Percentiles rank a stretch among this genome's conserved stretches.
Conservation (phyloP, 78 protist genomes). For the Chrysochromulina parva region DNA sequence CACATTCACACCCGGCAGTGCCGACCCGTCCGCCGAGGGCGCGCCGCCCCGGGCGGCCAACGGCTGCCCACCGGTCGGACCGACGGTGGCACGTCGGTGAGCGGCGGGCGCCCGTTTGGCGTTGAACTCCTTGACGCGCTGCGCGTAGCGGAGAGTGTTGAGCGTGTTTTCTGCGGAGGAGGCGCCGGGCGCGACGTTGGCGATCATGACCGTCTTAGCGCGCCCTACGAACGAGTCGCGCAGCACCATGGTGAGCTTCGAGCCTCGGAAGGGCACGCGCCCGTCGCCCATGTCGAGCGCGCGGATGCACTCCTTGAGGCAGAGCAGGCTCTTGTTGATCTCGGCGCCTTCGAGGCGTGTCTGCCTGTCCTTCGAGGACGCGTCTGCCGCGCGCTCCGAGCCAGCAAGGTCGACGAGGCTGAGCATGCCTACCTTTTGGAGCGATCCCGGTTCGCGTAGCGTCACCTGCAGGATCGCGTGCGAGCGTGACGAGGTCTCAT, state of each 20-base stretch:
- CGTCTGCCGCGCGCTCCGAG: conserved; percentile 76
- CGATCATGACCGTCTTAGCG: not conserved
- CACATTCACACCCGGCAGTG: too few relatives aligned
- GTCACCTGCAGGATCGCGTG: conserved; percentile 67
- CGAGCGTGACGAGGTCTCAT: conserved; percentile 69
- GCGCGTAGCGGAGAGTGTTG: not conserved
- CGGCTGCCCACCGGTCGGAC: not conserved
- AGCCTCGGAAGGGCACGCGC: conserved; percentile 45
- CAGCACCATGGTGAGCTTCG: conserved; percentile 33
- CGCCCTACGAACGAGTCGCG: not conserved
- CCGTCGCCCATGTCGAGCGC: conserved; percentile 20
- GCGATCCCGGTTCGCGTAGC: not conserved
- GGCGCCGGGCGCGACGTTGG: not conserved
- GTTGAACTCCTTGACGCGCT: not conserved
- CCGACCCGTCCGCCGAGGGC: not conserved
- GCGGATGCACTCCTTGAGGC: conserved; percentile 68
- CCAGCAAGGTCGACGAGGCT: conserved; percentile 90
- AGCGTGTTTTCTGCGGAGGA: not conserved
- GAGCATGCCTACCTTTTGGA: conserved; percentile 29
- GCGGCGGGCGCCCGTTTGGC: not conserved
- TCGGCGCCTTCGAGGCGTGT: conserved; percentile 81
- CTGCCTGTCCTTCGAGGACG: conserved; percentile 19
- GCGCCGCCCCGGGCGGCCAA: not conserved
- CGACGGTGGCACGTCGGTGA: not conserved
- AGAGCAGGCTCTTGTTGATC: conserved; percentile 85